phyloP scores from a whole-genome alignment of 2,329 filamentous ascomycete species.

The Xylariaceae sp. region DNA sequence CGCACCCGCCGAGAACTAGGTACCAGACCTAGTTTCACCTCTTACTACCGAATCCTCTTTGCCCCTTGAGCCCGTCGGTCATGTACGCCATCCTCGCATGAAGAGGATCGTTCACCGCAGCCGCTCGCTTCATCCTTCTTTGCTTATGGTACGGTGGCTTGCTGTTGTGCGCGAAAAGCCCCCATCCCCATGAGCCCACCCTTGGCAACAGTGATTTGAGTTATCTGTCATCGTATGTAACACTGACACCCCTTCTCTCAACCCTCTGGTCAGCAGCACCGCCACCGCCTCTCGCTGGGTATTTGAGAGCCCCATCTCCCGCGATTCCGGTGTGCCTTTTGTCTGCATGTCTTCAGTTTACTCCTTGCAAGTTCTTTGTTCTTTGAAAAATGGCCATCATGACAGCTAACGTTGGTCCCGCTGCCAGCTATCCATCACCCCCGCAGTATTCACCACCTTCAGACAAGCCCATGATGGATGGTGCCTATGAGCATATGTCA shows the following conservation, averaged over 20 bases:
- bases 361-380: conserved; percentile 21
- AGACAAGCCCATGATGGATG: conserved; percentile 41
- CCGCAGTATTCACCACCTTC: conserved; percentile 41
- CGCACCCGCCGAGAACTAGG: conserved; percentile 18
- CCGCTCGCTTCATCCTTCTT: conserved; percentile 17
- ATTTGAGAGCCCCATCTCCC: conserved; percentile 29
- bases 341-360: conserved; percentile 17
- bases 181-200: conserved; percentile 21
- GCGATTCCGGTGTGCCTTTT: conserved; percentile 18
- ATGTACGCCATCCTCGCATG: conserved; percentile 26
- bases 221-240: conserved; percentile 32
- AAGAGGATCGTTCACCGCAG: conserved; percentile 17
- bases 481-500: conserved; percentile 43
- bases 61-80: conserved; percentile 11
- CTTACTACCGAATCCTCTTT: conserved; percentile 15
- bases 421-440: conserved; percentile 47
- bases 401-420: conserved; percentile 45
- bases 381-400: conserved; percentile 32
- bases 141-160: conserved; percentile 22
- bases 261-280: conserved; percentile 21
- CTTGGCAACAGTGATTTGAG: conserved; percentile 30
- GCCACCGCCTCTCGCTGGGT: conserved; percentile 27
- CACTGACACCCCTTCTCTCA: conserved; percentile 23
- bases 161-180: conserved; percentile 13
- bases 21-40: conserved; percentile 19